phyloP scores from a whole-genome alignment of 257 asterid genomes.

The Fraxinus quadrangulata region DNA sequence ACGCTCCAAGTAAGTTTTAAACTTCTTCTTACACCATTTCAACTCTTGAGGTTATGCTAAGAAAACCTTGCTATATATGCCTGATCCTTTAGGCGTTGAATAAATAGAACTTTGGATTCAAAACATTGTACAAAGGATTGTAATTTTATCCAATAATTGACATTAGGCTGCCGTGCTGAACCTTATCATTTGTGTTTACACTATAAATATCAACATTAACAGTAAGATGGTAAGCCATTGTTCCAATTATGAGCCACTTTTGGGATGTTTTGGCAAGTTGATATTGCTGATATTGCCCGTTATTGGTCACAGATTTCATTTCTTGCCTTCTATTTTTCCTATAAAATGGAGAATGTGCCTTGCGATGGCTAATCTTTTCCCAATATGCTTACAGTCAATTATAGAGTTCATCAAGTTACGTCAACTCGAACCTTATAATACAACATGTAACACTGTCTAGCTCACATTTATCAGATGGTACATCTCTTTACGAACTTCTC shows the following conservation, averaged over 20 bases:
- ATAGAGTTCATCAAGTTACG: not conserved
- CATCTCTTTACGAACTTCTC: not conserved
- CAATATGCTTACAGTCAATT: not conserved
- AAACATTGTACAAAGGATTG: not conserved
- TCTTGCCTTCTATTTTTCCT: not conserved
- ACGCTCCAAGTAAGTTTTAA: constrained; percentile 77
- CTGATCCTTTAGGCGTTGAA: not conserved
- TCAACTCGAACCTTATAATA: not conserved
- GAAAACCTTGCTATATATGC: no score
- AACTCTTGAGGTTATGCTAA: not conserved
- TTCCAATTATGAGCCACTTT: no score
- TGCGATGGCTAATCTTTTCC: not conserved
- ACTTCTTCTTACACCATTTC: constrained; percentile 17
- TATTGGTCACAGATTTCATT: not conserved
- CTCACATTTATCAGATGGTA: not conserved
- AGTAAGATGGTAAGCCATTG: no score
- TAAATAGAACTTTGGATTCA: not conserved
- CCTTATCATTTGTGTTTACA: no score
- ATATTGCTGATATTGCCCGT: not conserved
- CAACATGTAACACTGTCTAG: not conserved
- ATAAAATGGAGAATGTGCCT: no score
- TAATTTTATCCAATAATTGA: no score
- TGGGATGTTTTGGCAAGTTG: no score
- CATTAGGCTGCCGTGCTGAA: no score
- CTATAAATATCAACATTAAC: no score